Evolutionary conservation across 129 eudicot species (phyloP).

Genomic region (Flaveria bidentis): DNA sequence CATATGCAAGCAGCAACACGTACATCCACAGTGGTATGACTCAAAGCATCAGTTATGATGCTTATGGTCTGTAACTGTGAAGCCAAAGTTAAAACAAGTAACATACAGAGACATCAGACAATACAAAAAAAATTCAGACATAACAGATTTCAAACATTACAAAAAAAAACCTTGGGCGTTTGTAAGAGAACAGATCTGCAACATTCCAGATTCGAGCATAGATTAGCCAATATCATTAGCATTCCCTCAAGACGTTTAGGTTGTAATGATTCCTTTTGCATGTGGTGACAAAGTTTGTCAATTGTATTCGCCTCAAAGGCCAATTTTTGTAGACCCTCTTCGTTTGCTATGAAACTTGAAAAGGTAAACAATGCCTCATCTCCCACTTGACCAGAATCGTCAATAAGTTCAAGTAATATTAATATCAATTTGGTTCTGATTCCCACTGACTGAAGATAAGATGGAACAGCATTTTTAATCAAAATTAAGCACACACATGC

Average conservation of each 20-base stretch:
- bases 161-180: conserved; percentile 61
- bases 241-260: conserved; percentile 75
- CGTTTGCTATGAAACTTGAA: conserved; percentile 60
- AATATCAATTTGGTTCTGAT: conserved; percentile 64
- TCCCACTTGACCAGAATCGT: conserved; percentile 93
- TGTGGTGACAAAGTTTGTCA: conserved; percentile 60
- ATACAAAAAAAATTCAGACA: conserved; percentile 3
- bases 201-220: conserved; percentile 78
- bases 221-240: conserved; percentile 61
- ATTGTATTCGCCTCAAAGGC: conserved; percentile 73
- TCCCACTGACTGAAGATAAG: conserved; percentile 59
- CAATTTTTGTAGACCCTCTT: conserved; percentile 69
- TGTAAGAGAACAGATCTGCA: conserved; percentile 67
- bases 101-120: background rate
- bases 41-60: conserved; percentile 54
- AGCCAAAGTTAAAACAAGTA: conserved; percentile 24
- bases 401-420: conserved; percentile 81
- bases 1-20: conserved; percentile 86
- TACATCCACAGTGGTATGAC: conserved; percentile 69
- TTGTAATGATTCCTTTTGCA: conserved; percentile 47
- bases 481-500: conserved; percentile 76
- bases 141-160: conserved; percentile 18
- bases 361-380: conserved; percentile 92
- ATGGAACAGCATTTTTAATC: conserved; percentile 55
- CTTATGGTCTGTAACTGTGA: conserved; percentile 52